Evolutionary conservation across 345 rosid genomes (phyloP).

Genomic region (Cochlearia excelsa): DNA sequence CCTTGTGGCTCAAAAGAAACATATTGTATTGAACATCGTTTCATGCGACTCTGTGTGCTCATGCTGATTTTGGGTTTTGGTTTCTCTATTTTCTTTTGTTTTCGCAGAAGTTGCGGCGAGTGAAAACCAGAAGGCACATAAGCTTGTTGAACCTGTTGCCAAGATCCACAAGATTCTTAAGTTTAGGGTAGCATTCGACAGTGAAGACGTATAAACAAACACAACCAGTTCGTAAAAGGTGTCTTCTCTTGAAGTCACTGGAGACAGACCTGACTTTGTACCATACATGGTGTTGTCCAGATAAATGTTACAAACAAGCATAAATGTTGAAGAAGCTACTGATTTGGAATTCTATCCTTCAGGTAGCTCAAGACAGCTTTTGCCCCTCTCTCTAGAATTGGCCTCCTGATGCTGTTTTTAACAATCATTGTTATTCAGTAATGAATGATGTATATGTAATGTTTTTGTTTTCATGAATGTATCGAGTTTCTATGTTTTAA

Average conservation of each 20-base stretch:
- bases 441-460: background rate
- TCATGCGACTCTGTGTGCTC: too few species aligned
- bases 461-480: background rate
- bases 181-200: conserved; percentile 38
- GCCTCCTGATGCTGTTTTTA: conserved; percentile 72
- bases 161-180: conserved; percentile 2
- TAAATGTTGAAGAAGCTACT: conserved; percentile 29
- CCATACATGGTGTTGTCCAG: conserved; percentile 10
- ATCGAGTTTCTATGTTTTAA: background rate
- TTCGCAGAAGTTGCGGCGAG: background rate
- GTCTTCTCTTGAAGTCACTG: conserved; percentile 2
- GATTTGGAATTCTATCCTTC: conserved; percentile 72
- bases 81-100: too few species aligned
- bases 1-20: background rate
- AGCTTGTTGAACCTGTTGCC: conserved; percentile 32
- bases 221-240: conserved; percentile 11
- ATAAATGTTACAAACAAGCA: conserved; percentile 29
- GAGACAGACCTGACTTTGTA: conserved; percentile 18
- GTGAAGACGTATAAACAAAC: conserved; percentile 27
- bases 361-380: conserved; percentile 76
- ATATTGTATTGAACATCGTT: background rate
- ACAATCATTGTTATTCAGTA: conserved; percentile 4
- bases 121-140: conserved; percentile 45
- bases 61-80: too few species aligned
- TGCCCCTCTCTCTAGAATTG: conserved; percentile 77